Evolutionary conservation across 2,329 filamentous ascomycete genomes (phyloP).

Genomic region (Diplodia corticola): DNA sequence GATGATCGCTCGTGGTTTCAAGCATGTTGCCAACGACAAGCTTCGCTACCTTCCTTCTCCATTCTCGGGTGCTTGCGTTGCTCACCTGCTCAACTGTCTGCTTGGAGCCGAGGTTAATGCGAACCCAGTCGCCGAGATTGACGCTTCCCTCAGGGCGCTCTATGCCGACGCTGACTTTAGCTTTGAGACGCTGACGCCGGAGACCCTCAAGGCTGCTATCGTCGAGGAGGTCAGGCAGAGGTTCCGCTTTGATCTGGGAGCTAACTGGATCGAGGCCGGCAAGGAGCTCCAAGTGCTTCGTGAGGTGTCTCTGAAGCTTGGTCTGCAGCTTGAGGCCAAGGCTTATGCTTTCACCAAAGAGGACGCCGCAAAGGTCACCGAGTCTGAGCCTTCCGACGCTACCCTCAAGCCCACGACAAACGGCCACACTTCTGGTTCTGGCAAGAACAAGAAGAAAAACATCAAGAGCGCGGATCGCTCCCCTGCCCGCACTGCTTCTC

Average conservation of each 20-base stretch:
- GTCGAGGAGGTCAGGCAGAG: conserved; percentile 69
- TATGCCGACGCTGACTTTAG: conserved; percentile 81
- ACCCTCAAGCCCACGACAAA: conserved; percentile 36
- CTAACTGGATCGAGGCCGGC: conserved; percentile 66
- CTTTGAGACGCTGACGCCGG: conserved; percentile 77
- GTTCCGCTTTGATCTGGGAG: conserved; percentile 72
- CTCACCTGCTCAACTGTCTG: conserved; percentile 92
- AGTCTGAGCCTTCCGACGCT: conserved; percentile 25
- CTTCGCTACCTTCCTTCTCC: conserved; percentile 76
- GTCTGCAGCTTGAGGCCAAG: conserved; percentile 81
- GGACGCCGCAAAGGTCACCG: conserved; percentile 24
- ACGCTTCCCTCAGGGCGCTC: conserved; percentile 69
- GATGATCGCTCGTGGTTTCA: conserved; percentile 94
- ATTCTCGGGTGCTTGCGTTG: conserved; percentile 74
- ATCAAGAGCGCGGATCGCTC: conserved; percentile 54
- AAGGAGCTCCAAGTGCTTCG: conserved; percentile 83
- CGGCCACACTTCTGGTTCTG: conserved; percentile 36
- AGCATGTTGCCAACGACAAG: conserved; percentile 81
- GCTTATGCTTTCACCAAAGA: conserved; percentile 66
- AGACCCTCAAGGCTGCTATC: conserved; percentile 68
- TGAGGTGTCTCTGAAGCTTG: conserved; percentile 84
- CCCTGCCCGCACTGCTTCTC: conserved; percentile 45
- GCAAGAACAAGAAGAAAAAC: conserved; percentile 61
- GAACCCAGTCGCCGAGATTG: conserved; percentile 76
- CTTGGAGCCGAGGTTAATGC: conserved; percentile 74